Base-by-base conservation (phyloP, 176 grass and related monocot species). In the Juncus inflexus region DNA sequence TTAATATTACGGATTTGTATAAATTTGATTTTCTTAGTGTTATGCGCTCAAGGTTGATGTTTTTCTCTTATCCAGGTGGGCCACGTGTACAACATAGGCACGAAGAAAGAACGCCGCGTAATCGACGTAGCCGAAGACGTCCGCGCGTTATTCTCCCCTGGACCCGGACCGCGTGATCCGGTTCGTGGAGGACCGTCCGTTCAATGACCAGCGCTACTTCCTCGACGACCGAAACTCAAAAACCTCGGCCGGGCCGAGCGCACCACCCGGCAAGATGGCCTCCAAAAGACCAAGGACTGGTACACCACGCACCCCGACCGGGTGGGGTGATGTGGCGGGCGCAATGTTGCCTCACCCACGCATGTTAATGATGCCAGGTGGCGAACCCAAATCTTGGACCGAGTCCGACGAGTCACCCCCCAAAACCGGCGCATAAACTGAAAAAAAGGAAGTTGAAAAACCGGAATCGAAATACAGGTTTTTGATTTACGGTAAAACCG, bases 161-260 rank as follows among this genome's bases (percentile, higher is more conserved):
- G 78, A 87, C 9, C 47, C 83, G 2, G 58, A 81, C 5, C 71
- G 65, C 9, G 69, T 69, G 58, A 84, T 87, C 62, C 74, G 50
- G 58, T 84, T 79, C 60, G 84, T 91, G 13, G 89, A 87, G 28
- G 83, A 91, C 75, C 80, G 84, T 19, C 84, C 89, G 3, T 91
- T 91, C 62, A 91, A 91, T 55, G 89, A 91, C 50, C 89, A 91
- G 78, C 86, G 84, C 52, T 91, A 91, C 62, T 91, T 91, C 63
- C 70, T 91, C 42, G 84, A 87, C 62, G 89, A 87, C 51, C 81
- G 69, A 92, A 92, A 52, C 75, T 92, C 52, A 87, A 82, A 79
- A 92, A 79, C 15, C 56, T 92, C 67, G 89, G 84, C 68, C 87
- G 89, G 89, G 79, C 63, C 14, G 89, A 87, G 59, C 61, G 72